These are phyloP conservation scores for Chimonanthus salicifolius DNA, from an alignment of 164 flowering plant species.

Conservation along the genomic window DNA sequence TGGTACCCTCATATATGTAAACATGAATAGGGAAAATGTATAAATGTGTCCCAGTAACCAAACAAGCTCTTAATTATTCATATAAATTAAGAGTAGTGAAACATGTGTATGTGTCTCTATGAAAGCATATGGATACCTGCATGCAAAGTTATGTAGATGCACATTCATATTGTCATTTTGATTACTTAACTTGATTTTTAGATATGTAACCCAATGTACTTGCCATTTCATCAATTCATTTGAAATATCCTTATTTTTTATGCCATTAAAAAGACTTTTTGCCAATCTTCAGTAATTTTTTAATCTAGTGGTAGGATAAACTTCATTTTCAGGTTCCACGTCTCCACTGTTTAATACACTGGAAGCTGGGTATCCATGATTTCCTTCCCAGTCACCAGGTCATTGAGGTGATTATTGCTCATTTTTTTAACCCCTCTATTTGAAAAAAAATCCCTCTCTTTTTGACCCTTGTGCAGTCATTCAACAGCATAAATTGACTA, in stretches of 20 bases:
- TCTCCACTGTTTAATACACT: conserved; percentile 68
- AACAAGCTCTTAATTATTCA: no score
- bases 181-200: background rate
- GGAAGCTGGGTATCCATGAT: conserved; percentile 50
- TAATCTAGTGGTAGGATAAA: no score
- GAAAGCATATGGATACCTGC: no score
- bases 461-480: no score
- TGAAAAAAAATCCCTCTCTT: no score
- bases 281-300: background rate
- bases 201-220: background rate
- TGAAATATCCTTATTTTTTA: background rate
- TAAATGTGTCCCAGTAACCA: no score
- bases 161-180: background rate
- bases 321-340: conserved; percentile 62
- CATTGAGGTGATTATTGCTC: conserved; percentile 41
- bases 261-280: background rate
- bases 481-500: no score
- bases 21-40: no score
- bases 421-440: background rate
- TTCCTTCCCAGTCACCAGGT: conserved; percentile 33
- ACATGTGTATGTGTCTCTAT: no score
- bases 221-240: background rate
- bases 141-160: no score
- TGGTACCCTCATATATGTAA: no score
- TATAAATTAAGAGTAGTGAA: no score